Evolutionary conservation across 345 rosid species (phyloP).

Genomic region (Murraya paniculata): DNA sequence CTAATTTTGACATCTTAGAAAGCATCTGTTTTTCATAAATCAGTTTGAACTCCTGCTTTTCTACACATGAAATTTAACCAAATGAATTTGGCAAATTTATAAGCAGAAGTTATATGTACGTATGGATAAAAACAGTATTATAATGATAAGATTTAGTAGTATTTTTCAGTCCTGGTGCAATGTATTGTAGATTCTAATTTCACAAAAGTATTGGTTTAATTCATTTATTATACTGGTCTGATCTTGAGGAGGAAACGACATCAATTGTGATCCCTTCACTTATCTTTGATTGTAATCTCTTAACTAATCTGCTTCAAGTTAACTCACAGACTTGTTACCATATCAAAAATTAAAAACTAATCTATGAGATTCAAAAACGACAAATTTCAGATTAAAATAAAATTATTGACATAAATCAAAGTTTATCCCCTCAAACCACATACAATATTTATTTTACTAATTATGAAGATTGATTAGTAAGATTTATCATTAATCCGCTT

Average conservation of each 20-base stretch:
- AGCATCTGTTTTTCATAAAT: background rate
- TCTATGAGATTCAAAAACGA: background rate
- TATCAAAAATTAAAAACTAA: background rate
- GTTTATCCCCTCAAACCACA: background rate
- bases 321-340: background rate
- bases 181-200: background rate
- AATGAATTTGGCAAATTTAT: background rate
- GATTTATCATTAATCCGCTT: background rate
- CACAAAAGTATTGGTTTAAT: background rate
- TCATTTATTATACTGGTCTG: background rate
- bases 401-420: background rate
- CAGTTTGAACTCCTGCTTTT: background rate
- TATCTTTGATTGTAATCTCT: background rate
- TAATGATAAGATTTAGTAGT: too few species aligned
- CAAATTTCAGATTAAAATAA: background rate
- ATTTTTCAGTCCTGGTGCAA: background rate
- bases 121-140: background rate
- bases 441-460: background rate
- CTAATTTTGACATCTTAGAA: background rate
- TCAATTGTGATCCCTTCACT: background rate
- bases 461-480: background rate
- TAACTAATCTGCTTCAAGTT: background rate
- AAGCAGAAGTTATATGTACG: background rate
- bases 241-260: background rate
- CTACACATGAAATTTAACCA: background rate